Percentiles rank a stretch among this genome's conserved stretches.
Evolutionary conservation across 306 rosid species (phyloP).

Genomic region (Prunus mira): DNA sequence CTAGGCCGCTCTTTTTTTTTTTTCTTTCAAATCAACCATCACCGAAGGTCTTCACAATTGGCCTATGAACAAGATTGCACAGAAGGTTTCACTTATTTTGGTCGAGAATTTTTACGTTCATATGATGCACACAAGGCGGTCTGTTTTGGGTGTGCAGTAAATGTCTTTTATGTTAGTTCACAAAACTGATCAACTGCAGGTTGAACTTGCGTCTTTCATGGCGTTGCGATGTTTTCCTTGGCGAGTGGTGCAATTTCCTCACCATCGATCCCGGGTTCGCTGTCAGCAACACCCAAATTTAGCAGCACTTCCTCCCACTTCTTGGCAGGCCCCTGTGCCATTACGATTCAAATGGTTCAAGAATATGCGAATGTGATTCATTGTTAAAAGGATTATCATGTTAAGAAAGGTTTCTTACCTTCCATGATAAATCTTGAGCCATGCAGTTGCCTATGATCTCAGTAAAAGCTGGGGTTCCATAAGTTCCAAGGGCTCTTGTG

Average conservation of each 20-base stretch:
- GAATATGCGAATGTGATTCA: neutral
- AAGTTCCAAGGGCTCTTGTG: slow-evolving; percentile 42
- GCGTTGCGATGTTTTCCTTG: slow-evolving; percentile 68
- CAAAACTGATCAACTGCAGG: neutral
- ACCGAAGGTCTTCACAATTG: neutral
- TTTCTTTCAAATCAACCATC: neutral
- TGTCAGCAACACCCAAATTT: slow-evolving; percentile 54
- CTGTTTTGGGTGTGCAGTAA: neutral
- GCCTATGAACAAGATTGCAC: neutral
- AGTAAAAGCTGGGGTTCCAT: slow-evolving; percentile 51
- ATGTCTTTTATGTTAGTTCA: neutral
- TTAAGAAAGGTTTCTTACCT: slow-evolving; percentile 39
- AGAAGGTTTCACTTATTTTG: neutral
- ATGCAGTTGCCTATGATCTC: slow-evolving; percentile 66
- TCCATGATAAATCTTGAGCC: slow-evolving; percentile 89
- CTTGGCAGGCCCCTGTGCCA: slow-evolving; percentile 64
- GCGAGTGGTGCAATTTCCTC: slow-evolving; percentile 79
- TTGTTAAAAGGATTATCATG: neutral
- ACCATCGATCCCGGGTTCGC: slow-evolving; percentile 60
- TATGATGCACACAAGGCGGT: neutral
- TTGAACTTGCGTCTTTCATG: slow-evolving; percentile 25
- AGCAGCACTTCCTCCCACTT: slow-evolving; percentile 72
- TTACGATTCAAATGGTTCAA: neutral
- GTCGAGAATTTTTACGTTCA: neutral
- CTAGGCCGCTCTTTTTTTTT: no score